Percentiles rank a stretch among this genome's conserved stretches.
Evolutionary conservation across 1,284 basidiomycete genomes (phyloP).

Genomic region (Leccinum variabile): DNA sequence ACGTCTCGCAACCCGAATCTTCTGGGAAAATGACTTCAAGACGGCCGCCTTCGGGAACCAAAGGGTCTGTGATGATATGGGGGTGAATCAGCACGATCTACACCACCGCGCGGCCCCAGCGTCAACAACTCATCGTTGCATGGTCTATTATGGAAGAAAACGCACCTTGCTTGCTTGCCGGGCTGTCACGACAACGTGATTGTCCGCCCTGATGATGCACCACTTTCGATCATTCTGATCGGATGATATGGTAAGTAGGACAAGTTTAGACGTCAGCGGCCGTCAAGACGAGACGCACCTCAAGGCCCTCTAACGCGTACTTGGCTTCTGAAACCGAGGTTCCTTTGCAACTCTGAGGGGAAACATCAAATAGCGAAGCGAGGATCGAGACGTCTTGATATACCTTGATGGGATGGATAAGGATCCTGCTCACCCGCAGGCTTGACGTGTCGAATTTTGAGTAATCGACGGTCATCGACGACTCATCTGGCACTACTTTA

Average conservation of each 20-base stretch:
- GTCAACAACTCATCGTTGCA: neutral
- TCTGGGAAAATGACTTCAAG: constrained; percentile 60
- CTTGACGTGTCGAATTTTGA: constrained; percentile 35
- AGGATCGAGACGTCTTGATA: constrained; percentile 3
- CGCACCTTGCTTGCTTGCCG: constrained; percentile 60
- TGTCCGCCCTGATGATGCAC: constrained; percentile 60
- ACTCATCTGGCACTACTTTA: neutral
- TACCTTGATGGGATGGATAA: constrained; percentile 71
- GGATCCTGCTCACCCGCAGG: constrained; percentile 56
- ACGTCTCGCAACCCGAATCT: constrained; percentile 52
- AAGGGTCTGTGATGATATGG: constrained; percentile 46
- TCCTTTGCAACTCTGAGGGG: constrained; percentile 58
- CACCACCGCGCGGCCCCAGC: constrained; percentile 1
- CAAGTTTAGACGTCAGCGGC: neutral
- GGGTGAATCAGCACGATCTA: constrained; percentile 71
- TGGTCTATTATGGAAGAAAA: neutral
- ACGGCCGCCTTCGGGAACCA: constrained; percentile 45
- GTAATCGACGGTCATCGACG: constrained; percentile 8
- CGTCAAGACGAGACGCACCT: constrained; percentile 43
- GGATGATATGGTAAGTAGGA: neutral
- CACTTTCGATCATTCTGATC: constrained; percentile 66
- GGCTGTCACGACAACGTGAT: constrained; percentile 59
- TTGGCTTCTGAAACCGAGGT: constrained; percentile 54
- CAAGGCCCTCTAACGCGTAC: constrained; percentile 63
- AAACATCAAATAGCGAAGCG: constrained; percentile 4